Base-by-base conservation (phyloP, 73 alveolate genomes). In the Paramecium caudatum region DNA sequence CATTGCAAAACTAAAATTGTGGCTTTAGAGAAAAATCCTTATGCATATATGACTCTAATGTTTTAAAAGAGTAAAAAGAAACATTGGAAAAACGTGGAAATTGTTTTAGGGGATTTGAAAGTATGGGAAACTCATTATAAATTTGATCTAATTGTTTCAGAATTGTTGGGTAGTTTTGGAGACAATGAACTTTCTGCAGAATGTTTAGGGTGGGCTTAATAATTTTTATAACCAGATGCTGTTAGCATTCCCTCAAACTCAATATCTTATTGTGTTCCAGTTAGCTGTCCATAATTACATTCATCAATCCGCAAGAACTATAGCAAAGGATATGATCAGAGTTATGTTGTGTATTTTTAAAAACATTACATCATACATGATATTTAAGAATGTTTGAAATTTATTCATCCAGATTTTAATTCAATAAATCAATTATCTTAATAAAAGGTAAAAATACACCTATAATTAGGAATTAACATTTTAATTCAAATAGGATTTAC, bases 121-220 rank as follows among this genome's bases (percentile, higher is more conserved):
- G 7, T 83, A 10, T 90, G 91, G 55, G 94, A 91, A 30, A 85
- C 94, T 2, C 61, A 43, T 2, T 62, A 32, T 7, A 69, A 95
- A 81, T 98, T 97, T 19, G 99, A 97, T 70, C 90, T 97, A 36
- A 83, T 96, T 47, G 96, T 97, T 43, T 62, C 95, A 15, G 99
- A 97, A 93, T 92, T 97, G 68, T 90, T 97, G 17, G 99, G 99
- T 37, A 91, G 98, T 91, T 97, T 97, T 84, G 99, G 99, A 39
- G 99, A 97, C 91, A 97, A 97, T 90, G 99, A 97, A 91, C 93
- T 95, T 15, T 85, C 96, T 63, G 99, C 99, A 13, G 99, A 97
- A 82, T 97, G 99, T 69, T 92, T 96, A 30, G 91, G 83, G 25
- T 96, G 98, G 41, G 95, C 97, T 34, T 88, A 90, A 63, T 47